These are phyloP conservation scores for Verticillium klebahnii DNA, from an alignment of 2,329 filamentous ascomycete species.

Conservation along the genomic window DNA sequence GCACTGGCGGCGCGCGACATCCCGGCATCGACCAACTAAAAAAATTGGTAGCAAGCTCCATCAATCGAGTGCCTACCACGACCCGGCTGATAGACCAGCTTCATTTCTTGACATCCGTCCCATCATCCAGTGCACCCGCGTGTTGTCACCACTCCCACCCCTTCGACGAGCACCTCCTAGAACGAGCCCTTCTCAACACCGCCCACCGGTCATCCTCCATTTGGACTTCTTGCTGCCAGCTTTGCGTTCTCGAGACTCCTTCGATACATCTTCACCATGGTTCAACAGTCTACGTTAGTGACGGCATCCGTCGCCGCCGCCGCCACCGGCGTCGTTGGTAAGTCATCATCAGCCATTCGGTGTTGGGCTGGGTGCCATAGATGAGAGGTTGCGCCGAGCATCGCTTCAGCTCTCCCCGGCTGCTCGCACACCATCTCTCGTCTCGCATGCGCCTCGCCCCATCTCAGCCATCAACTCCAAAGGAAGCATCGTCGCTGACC, in stretches of 20 bases:
- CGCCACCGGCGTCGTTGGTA: constrained; percentile 57
- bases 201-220: not conserved
- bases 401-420: not conserved
- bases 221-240: not conserved
- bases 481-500: not conserved
- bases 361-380: not conserved
- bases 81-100: not conserved
- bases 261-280: constrained; percentile 22
- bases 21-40: constrained; percentile 9
- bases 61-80: not conserved
- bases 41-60: constrained; percentile 16
- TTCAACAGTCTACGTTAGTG: constrained; percentile 50
- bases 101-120: constrained; percentile 7
- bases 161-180: constrained; percentile 1
- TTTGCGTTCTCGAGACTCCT: not conserved
- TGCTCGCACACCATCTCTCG: not conserved
- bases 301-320: constrained; percentile 58
- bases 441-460: not conserved
- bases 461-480: not conserved
- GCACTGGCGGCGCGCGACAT: not conserved
- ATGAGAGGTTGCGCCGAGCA: not conserved
- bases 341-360: constrained; percentile 14
- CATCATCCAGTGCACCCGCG: constrained; percentile 4
- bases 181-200: not conserved
- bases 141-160: constrained; percentile 1